Percentiles rank a stretch among this genome's conserved stretches.
Evolutionary conservation across 2,329 filamentous ascomycete genomes (phyloP).

Genomic region (Apiospora koreana): DNA sequence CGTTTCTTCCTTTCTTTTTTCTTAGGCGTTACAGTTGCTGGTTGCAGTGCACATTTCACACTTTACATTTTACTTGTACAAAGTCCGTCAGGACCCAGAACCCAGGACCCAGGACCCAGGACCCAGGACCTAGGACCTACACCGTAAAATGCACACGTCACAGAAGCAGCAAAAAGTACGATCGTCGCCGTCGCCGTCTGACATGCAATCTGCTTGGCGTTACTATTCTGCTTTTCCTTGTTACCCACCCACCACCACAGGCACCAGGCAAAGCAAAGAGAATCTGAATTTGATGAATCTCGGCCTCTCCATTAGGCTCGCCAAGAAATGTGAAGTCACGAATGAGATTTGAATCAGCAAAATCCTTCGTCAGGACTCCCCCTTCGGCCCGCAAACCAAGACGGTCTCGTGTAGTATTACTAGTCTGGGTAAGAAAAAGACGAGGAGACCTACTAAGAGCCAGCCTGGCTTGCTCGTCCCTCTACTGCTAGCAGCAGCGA

Average conservation of each 20-base stretch:
- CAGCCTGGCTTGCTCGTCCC: neutral
- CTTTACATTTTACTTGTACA: no score
- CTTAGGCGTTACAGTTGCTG: no score
- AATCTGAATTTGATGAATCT: conserved; percentile 2
- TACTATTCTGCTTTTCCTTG: neutral
- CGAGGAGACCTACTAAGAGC: neutral
- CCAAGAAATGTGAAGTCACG: neutral
- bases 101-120: no score
- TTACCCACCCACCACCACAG: neutral
- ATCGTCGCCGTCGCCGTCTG: neutral
- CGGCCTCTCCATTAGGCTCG: conserved; percentile 1
- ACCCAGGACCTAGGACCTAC: neutral
- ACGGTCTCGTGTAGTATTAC: neutral
- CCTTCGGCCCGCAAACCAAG: conserved; percentile 1
- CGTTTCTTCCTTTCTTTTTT: neutral
- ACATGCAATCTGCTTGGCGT: neutral
- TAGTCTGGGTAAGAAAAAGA: neutral
- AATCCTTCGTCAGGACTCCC: neutral
- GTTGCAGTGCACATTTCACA: no score
- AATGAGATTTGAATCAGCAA: neutral
- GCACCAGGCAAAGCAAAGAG: neutral
- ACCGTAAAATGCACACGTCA: conserved; percentile 5
- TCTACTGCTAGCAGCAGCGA: neutral
- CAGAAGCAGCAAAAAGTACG: neutral
- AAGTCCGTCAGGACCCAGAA: neutral